Conservation (phyloP, 1,284 basidiomycete species). For the Ceratobasidium sp. region DNA sequence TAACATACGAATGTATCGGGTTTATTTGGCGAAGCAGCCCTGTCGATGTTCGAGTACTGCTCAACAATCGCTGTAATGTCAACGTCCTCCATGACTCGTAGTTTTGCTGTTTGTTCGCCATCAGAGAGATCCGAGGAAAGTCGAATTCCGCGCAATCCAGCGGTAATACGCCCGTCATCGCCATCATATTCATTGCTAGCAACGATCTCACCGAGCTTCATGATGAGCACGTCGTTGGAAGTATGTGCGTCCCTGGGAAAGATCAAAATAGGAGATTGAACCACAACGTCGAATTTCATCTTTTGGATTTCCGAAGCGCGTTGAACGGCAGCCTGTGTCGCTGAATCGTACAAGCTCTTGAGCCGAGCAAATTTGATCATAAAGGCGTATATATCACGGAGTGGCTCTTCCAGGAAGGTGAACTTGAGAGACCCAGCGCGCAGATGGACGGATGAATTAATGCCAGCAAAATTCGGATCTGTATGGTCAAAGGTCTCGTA, state of each 20-base stretch:
- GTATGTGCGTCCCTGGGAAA: slow-evolving; percentile 77
- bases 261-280: slow-evolving; percentile 93
- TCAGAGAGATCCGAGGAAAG: slow-evolving; percentile 74
- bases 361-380: slow-evolving; percentile 87
- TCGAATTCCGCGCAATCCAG: slow-evolving; percentile 86
- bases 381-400: slow-evolving; percentile 87
- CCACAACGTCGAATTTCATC: slow-evolving; percentile 90
- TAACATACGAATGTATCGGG: slow-evolving; percentile 38
- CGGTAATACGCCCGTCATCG: slow-evolving; percentile 69
- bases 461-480: slow-evolving; percentile 73
- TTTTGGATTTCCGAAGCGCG: slow-evolving; percentile 82
- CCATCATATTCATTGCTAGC: slow-evolving; percentile 82
- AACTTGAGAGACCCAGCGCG: slow-evolving; percentile 92
- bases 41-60: slow-evolving; percentile 61
- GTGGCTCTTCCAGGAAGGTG: slow-evolving; percentile 86
- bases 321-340: slow-evolving; percentile 91
- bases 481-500: slow-evolving; percentile 88
- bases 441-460: slow-evolving; percentile 87
- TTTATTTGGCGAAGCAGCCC: slow-evolving; percentile 46
- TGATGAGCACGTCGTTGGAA: slow-evolving; percentile 74
- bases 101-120: slow-evolving; percentile 57
- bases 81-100: slow-evolving; percentile 96
- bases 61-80: slow-evolving; percentile 75
- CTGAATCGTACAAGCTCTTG: slow-evolving; percentile 95
- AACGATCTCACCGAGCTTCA: slow-evolving; percentile 89